Evolutionary conservation across 177 flowering plant species (phyloP), one percentile per base, ranked within the genome.

Genomic region (Vitis hybrid): DNA sequence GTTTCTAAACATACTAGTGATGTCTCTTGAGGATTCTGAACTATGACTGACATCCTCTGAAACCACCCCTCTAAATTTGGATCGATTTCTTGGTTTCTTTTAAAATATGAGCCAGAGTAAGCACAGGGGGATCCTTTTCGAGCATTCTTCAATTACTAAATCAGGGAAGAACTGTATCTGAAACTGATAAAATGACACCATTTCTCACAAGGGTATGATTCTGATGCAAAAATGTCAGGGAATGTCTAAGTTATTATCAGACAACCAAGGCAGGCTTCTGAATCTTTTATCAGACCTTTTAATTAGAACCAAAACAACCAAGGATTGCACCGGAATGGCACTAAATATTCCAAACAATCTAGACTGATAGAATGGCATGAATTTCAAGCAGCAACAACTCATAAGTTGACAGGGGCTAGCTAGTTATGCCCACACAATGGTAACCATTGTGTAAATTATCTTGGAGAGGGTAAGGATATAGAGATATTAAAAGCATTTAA

Each of bases 11-110:
- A 62, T 62, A 41, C 17, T 20, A 63, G 18, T 60, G 27, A 46
- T 2, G 53, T 63, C 53, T 48, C n/a, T 63, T 48, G 53, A 63
- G 65, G 14, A 61, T 63, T 41, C 65, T 15, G 27, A 17, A 48
- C 18, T 8, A 9, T 18, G 11, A 8, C 11, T 11, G 9, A 12
- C 14, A 60, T 20, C 63, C 13, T 60, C 14, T 24, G 11, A 24
- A 6, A 11, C 41, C 32, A 27, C 27, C 41, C 30, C 46, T 60
- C 27, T 27, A 27, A 8, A 27, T 9, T 11, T 27, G 27, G 32
- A 11, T 60, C 46, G n/a, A 30, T 35, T 18, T 30, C 17, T 14
- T 17, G 8, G 12, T 4, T 12, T 54, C 17, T 54, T 54, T 14
- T 54, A 5, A 54, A 54, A n/a, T 15, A 15, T 14, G 8, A 5